phyloP scores from a whole-genome alignment of 257 asterid genomes.

The Nyctanthes arbortristis region DNA sequence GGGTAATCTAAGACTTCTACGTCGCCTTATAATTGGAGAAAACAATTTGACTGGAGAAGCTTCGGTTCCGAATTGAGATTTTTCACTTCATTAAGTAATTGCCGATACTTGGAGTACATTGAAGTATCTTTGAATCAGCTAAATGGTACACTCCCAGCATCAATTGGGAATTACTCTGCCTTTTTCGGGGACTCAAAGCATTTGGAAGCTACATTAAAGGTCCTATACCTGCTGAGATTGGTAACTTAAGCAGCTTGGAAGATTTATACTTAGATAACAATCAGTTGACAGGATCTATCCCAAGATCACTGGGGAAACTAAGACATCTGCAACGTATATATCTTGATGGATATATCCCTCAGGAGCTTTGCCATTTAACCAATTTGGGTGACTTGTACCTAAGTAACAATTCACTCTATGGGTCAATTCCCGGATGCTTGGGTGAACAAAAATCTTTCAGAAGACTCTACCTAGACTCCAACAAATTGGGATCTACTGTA shows the following conservation, averaged over 20 bases:
- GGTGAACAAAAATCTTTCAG: neutral
- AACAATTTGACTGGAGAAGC: conserved; percentile 42
- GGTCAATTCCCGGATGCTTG: conserved; percentile 33
- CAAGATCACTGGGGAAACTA: conserved; percentile 8
- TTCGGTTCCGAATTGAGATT: conserved; percentile 13
- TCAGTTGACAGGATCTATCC: conserved; percentile 21
- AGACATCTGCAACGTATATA: neutral
- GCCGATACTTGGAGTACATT: conserved; percentile 9
- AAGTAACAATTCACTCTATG: conserved; percentile 14
- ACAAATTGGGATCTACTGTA: conserved; percentile 12
- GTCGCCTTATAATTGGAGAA: conserved; percentile 16
- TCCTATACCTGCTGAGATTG: conserved; percentile 11
- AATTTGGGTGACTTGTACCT: conserved; percentile 18
- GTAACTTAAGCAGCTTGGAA: no score
- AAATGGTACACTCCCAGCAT: conserved; percentile 2
- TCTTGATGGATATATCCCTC: conserved; percentile 17
- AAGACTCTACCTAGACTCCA: conserved; percentile 14
- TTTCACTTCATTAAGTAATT: conserved; percentile 14
- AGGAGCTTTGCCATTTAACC: no score
- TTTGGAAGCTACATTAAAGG: conserved; percentile 9
- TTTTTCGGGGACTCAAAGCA: neutral
- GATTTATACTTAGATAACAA: neutral
- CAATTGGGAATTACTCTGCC: conserved; percentile 16
- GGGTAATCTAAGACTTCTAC: conserved; percentile 35
- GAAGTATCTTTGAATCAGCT: conserved; percentile 4